phyloP scores from a whole-genome alignment of 208 protist genomes.

The Blastocrithidia nonstop region DNA sequence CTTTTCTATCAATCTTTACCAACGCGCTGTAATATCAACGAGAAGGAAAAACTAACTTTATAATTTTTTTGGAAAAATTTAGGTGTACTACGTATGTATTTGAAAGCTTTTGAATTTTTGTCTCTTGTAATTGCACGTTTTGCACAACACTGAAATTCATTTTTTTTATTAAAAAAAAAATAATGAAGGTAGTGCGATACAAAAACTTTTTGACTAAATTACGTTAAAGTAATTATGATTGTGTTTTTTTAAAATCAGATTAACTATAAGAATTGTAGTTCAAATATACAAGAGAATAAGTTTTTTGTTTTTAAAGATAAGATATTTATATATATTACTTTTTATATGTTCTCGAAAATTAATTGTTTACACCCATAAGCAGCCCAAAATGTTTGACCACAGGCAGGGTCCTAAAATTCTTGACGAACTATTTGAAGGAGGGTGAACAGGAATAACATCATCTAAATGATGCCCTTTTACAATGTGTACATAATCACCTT shows the following conservation, averaged over 20 bases:
- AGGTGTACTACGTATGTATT: neutral
- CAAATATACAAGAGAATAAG: neutral
- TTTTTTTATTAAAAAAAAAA: neutral
- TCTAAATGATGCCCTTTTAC: constrained; percentile 55
- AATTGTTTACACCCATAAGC: constrained; percentile 59
- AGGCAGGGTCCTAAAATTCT: constrained; percentile 50
- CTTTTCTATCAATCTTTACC: neutral
- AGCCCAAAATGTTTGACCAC: constrained; percentile 44
- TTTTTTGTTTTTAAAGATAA: too few relatives aligned
- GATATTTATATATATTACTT: too few relatives aligned
- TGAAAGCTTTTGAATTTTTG: neutral
- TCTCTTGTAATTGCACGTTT: constrained; percentile 3
- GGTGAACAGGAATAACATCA: constrained; percentile 27
- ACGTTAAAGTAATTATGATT: too few relatives aligned
- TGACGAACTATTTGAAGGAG: constrained; percentile 19
- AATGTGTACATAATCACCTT: constrained; percentile 60
- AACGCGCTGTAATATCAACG: neutral
- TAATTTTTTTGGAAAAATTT: constrained; percentile 3
- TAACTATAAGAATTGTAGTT: neutral
- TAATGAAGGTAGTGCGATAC: neutral
- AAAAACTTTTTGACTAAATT: too few relatives aligned
- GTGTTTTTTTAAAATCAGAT: too few relatives aligned
- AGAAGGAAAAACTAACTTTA: neutral
- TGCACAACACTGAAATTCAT: neutral
- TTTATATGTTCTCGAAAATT: too few relatives aligned